Evolutionary conservation across 2,329 filamentous ascomycete species (phyloP).

Genomic region (Fusarium pseudonygamai): DNA sequence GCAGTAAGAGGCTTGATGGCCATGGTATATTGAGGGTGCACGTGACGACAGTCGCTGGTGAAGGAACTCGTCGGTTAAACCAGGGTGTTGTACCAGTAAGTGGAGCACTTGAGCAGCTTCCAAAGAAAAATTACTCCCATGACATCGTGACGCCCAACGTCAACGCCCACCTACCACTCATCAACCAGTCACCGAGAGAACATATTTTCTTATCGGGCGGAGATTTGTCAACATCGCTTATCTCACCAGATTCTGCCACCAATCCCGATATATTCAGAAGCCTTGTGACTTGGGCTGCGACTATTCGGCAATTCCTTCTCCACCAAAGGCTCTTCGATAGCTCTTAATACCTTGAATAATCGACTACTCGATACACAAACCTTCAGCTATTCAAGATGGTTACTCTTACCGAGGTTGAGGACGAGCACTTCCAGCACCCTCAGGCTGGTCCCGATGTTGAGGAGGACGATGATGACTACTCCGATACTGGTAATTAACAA

Average conservation of each 20-base stretch:
- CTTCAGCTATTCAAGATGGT: conserved; percentile 73
- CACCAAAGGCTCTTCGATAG: conserved; percentile 14
- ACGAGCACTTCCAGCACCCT: conserved; percentile 87
- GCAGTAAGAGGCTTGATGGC: neutral
- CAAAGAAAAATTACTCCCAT: conserved; percentile 43
- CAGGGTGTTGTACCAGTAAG: conserved; percentile 4
- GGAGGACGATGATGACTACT: conserved; percentile 94
- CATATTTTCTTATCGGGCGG: conserved; percentile 17
- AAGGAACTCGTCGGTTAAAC: conserved; percentile 39
- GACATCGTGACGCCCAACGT: conserved; percentile 41
- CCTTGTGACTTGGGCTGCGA: neutral
- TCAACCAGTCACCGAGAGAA: conserved; percentile 29
- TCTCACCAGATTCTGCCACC: neutral
- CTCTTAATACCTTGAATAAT: conserved; percentile 12
- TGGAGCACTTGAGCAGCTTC: conserved; percentile 11
- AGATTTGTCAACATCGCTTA: conserved; percentile 3
- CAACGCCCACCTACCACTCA: conserved; percentile 25
- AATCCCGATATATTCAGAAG: neutral
- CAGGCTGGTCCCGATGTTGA: conserved; percentile 79
- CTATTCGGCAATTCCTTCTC: neutral
- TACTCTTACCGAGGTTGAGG: conserved; percentile 94
- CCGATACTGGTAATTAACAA: conserved; percentile 79
- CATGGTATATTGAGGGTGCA: conserved; percentile 1
- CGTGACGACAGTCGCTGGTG: conserved; percentile 31
- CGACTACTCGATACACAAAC: neutral